phyloP scores from a whole-genome alignment of 106 monocot genomes.

The Xerophyta viscosa region DNA sequence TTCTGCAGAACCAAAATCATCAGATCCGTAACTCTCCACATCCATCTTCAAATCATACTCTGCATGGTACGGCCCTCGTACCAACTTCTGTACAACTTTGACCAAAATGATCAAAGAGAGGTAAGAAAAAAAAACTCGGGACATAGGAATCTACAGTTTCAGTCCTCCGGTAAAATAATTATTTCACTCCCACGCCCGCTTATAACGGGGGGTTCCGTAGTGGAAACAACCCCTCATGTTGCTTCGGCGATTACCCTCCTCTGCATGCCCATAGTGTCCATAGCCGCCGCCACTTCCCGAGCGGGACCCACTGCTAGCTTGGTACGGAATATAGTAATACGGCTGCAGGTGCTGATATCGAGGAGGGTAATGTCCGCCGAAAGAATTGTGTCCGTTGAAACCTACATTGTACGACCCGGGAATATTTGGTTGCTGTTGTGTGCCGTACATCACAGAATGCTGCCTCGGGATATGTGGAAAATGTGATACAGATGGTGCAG shows the following conservation, averaged over 20 bases:
- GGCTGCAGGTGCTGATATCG: background rate
- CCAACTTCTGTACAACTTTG: no score
- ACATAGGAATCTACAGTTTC: no score
- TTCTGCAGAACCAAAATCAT: no score
- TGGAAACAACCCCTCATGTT: conserved; percentile 1
- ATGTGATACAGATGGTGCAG: background rate
- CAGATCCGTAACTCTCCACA: no score
- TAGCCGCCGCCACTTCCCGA: background rate
- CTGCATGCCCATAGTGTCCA: background rate
- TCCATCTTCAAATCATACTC: no score
- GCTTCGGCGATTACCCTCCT: background rate
- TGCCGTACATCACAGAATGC: background rate
- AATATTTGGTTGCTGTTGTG: background rate
- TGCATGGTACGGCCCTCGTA: no score
- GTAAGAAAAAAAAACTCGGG: no score
- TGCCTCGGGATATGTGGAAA: background rate
- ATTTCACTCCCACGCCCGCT: conserved; percentile 2
- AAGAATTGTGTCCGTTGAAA: background rate
- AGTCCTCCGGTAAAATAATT: no score
- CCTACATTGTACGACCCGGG: background rate
- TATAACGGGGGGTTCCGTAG: background rate
- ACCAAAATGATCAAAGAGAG: no score
- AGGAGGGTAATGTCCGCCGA: background rate
- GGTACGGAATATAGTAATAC: background rate
- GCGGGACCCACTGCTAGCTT: background rate